phyloP scores from a whole-genome alignment of 257 asterid genomes.

The Plantago elongata region DNA sequence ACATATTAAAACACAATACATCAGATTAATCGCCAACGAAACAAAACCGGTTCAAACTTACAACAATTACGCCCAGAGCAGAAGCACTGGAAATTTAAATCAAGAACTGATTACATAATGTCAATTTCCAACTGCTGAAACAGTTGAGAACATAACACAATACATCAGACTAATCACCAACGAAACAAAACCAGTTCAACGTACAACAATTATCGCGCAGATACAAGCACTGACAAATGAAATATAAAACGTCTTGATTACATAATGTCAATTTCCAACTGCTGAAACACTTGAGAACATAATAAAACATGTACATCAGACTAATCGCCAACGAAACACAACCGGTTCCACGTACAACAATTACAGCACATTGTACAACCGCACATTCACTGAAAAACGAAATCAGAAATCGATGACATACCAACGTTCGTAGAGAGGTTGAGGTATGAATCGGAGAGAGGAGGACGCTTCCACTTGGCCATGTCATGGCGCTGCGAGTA shows the following conservation, averaged over 20 bases:
- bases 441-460: slow-evolving; percentile 41
- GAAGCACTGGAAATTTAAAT: background rate
- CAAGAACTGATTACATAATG: slow-evolving; percentile 23
- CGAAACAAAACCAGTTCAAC: background rate
- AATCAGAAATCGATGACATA: slow-evolving; percentile 24
- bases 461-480: slow-evolving; percentile 78
- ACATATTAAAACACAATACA: background rate
- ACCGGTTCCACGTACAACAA: background rate
- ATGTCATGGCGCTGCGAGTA: slow-evolving; percentile 52
- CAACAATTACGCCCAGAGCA: background rate
- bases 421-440: slow-evolving; percentile 56
- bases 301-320: too few species aligned
- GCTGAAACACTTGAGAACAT: background rate
- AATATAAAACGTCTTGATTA: background rate
- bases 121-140: slow-evolving; percentile 61
- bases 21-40: background rate
- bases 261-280: slow-evolving; percentile 88
- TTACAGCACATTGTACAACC: slow-evolving; percentile 6
- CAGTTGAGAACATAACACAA: background rate
- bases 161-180: background rate
- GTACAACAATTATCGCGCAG: slow-evolving; percentile 4
- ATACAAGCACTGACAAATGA: too few species aligned
- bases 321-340: background rate
- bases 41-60: background rate
- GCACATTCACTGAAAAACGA: slow-evolving; percentile 6